Base-by-base conservation (phyloP, 495 filamentous ascomycete genomes). In the Massariosphaeria phaeospora region DNA sequence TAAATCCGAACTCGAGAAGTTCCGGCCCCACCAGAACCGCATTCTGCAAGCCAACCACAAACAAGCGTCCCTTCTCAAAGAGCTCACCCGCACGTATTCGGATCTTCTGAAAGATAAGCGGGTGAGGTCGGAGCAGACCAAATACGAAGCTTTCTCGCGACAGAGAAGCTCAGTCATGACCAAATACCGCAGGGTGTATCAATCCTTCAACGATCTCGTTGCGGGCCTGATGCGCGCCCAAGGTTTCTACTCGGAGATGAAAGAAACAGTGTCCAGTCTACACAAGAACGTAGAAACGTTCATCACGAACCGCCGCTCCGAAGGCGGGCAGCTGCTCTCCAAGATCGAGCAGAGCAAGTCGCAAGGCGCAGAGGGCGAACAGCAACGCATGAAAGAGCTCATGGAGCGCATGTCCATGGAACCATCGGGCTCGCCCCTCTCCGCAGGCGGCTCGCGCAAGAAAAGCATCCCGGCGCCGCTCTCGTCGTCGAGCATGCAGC, bases 321-420 rank as follows among this genome's bases (percentile, higher is more conserved):
- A 98, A 70, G 93, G 93, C 17, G 88, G 90, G 1, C 88, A 95
- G 64, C 76, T 97, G 21, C 76, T 98, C 6, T 79, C 77, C 57
- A 85, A 89, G 57, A 98, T 98, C 51, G 93, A 97, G 70, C 79
- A 83, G 52, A 82, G 85, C 44, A 84, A 83, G 61, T 79, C 79
- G 2, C 80, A 74, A 39, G 82, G 73, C 64, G 90, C 89, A 39
- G 89, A 95, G 53, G 73, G 80, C 27, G 91, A 97, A 66, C 83
- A 90, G 39, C 88, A 91, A 66, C 82, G 91, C 54, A 69, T 98
- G 40, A 79, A 85, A 50, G 85, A 87, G 43, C 72, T 97, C 44
- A 97, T 98, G 93, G 93, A 96, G 65, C 84, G 93, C 49, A 89
- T 97, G 75, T 88, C 91, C 12, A 84, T 91, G 68, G 85, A 89